These are phyloP conservation scores for Solanum hybrid DNA, from an alignment of 305 asterid species.

Conservation along the genomic window DNA sequence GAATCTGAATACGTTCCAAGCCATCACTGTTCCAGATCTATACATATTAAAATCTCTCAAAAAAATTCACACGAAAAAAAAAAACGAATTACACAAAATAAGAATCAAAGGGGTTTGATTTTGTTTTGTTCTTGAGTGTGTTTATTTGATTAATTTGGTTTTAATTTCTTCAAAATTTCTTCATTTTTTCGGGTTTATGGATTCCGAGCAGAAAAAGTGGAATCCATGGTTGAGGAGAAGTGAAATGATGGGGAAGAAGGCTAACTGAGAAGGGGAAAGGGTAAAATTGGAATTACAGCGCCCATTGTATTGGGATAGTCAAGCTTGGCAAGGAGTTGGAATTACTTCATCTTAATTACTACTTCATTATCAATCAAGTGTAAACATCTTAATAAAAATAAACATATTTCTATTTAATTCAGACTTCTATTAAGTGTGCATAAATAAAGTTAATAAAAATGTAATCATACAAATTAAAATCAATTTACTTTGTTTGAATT, in stretches of 20 bases:
- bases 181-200: constrained; percentile 30
- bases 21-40: constrained; percentile 98
- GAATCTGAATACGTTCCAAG: constrained; percentile 96
- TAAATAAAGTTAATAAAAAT: too few species aligned
- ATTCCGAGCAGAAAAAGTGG: constrained; percentile 25
- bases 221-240: constrained; percentile 16
- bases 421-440: not conserved
- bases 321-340: not conserved
- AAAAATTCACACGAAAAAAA: not conserved
- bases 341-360: not conserved
- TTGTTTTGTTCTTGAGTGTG: not conserved
- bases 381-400: too few species aligned
- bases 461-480: too few species aligned
- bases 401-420: too few species aligned
- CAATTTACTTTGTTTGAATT: too few species aligned
- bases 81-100: not conserved
- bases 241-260: not conserved
- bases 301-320: not conserved
- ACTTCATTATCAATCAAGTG: not conserved
- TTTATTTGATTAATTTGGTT: not conserved
- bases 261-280: not conserved
- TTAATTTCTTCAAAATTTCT: not conserved
- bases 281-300: not conserved
- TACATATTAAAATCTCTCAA: constrained; percentile 36
- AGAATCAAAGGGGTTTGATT: not conserved